Conservation (phyloP, 2,329 filamentous ascomycete genomes). For the Penicillium brasilianum region DNA sequence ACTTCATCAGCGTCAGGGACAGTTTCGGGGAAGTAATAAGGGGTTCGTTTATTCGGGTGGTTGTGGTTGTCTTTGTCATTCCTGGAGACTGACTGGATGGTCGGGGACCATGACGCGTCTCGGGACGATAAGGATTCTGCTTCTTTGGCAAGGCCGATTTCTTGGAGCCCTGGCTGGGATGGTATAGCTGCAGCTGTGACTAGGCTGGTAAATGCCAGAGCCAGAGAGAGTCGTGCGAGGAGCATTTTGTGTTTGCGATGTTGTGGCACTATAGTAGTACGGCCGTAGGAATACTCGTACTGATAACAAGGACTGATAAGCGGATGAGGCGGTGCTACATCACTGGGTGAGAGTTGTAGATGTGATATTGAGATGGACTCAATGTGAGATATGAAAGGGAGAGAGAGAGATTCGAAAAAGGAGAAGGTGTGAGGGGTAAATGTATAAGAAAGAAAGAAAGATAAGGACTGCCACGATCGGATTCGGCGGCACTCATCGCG, state of each 20-base stretch:
- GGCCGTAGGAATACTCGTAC: neutral
- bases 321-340: constrained; percentile 10
- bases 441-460: neutral
- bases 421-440: neutral
- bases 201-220: constrained; percentile 14
- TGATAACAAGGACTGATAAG: constrained; percentile 18
- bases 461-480: constrained; percentile 9
- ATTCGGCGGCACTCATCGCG: constrained; percentile 6
- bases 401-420: neutral
- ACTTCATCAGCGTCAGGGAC: constrained; percentile 22
- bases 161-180: neutral
- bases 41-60: constrained; percentile 12
- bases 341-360: neutral
- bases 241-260: constrained; percentile 9
- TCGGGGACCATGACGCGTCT: constrained; percentile 4
- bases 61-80: neutral
- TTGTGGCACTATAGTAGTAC: neutral
- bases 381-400: neutral
- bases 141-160: neutral
- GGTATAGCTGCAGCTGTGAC: constrained; percentile 20
- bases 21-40: constrained; percentile 29
- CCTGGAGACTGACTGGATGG: neutral
- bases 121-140: neutral
- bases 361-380: neutral
- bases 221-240: constrained; percentile 10